Conservation (phyloP, 1,284 basidiomycete species). For the Tranzscheliella williamsii region DNA sequence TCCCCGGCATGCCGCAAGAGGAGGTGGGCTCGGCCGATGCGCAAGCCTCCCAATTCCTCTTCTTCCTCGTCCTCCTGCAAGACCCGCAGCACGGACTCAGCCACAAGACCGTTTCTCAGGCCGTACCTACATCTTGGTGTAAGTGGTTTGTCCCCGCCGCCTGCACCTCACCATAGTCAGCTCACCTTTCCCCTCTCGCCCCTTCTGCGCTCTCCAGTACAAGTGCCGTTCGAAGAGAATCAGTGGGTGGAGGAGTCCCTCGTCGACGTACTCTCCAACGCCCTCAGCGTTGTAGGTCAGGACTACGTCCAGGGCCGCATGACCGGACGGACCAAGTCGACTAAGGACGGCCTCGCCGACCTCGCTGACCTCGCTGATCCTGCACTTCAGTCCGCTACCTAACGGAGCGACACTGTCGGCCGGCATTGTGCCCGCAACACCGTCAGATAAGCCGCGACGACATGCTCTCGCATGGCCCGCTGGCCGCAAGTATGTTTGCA, state of each 20-base stretch:
- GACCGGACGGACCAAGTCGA: conserved; percentile 36
- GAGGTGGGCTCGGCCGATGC: not conserved
- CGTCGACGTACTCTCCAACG: conserved; percentile 54
- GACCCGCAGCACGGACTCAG: conserved; percentile 53
- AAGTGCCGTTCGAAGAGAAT: conserved; percentile 52
- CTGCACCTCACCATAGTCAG: no score
- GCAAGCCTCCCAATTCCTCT: conserved; percentile 21
- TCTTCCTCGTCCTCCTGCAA: conserved; percentile 49
- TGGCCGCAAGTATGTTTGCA: no score
- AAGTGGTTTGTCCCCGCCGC: conserved; percentile 22
- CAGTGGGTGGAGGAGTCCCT: conserved; percentile 58
- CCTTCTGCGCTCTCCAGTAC: conserved; percentile 27
- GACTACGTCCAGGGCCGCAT: conserved; percentile 53
- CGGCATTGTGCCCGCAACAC: not conserved
- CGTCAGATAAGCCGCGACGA: not conserved
- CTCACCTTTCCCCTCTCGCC: conserved; percentile 1
- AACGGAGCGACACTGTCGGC: no score
- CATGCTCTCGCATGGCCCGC: no score
- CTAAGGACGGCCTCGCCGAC: conserved; percentile 28
- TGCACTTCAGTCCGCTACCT: no score
- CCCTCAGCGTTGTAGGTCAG: conserved; percentile 51
- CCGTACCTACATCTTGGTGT: conserved; percentile 53
- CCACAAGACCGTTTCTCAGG: conserved; percentile 54
- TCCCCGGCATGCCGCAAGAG: conserved; percentile 22
- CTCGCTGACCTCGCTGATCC: no score